Base-by-base conservation (phyloP, 208 protist species). In the Acanthamoeba healyi region DNA sequence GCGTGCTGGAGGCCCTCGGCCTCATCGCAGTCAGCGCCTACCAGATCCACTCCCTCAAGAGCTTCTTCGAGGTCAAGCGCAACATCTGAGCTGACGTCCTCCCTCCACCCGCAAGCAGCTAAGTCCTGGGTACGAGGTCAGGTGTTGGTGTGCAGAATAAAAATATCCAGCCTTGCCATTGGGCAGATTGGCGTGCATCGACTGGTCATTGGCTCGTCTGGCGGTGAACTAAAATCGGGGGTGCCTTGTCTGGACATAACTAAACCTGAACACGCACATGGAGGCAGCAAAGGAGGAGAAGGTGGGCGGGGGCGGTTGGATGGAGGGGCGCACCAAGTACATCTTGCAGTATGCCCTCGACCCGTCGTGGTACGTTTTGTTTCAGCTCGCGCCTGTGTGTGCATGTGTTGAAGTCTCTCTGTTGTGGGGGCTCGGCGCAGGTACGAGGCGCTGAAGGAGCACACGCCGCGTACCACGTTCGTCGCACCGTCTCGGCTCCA, bases 1-100 rank as follows among this genome's bases (percentile, higher is more conserved):
- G 87, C 17, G 86, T 96, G 84, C 82, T 96, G 32, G 94, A 96
- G 94, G 94, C 93, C 34, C 10, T 94, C 15, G 84, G 93, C 34
- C 82, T 96, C 5, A 65, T 96, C 22, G 42, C 49, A 36, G 95
- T 96, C 81, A 92, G 93, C 38, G 32, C 94, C 36, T 94, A 87
- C 19, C 95, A 96, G 94, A 92, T 96, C 86, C 72, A 92, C 58
- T 42, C 49, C 38, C 19, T 92, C 58, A 65, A 92, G 56, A n/a
- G 29, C 40, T 92, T 92, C 86, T 92, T 92, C 61, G 86, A 92
- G 86, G 86, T 92, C 86, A 92, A 92, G 86, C 42, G 36, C 26
- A 32, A 22, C 26, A 82, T 82, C 42, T 82, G 34, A 36, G 65
- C 49, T n/a, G n/a, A n/a, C n/a, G n/a, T n/a, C n/a, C n/a, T n/a